These are phyloP conservation scores for Candida maesae DNA, from an alignment of 805 yeast genomes.

Conservation along the genomic window DNA sequence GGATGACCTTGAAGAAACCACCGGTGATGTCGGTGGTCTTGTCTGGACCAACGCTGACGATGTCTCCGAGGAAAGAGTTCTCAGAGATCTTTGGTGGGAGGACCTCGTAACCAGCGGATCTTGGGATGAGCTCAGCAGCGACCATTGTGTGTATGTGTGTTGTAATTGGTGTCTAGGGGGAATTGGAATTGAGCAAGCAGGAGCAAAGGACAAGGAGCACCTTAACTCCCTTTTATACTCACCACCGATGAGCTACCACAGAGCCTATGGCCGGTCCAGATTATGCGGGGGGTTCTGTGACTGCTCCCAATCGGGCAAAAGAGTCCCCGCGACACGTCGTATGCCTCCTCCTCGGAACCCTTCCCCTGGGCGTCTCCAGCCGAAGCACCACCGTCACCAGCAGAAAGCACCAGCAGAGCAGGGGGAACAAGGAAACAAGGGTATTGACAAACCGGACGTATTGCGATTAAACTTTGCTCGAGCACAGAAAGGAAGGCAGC, in stretches of 20 bases:
- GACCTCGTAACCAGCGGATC: constrained; percentile 48
- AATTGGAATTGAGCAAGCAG: background rate
- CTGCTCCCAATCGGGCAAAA: constrained; percentile 5
- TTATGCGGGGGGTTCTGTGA: too few relatives aligned
- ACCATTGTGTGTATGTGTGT: constrained; percentile 27
- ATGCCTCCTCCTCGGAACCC: background rate
- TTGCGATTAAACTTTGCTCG: too few relatives aligned
- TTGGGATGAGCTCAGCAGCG: constrained; percentile 54
- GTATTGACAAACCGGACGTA: too few relatives aligned
- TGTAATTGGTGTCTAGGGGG: background rate
- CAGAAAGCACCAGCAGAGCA: too few relatives aligned
- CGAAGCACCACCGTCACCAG: too few relatives aligned
- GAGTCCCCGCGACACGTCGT: background rate
- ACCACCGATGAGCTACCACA: background rate
- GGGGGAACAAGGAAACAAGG: too few relatives aligned
- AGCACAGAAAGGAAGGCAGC: too few relatives aligned
- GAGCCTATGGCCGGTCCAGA: background rate
- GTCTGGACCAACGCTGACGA: constrained; percentile 54
- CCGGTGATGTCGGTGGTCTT: constrained; percentile 54
- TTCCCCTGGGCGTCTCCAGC: background rate
- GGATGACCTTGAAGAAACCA: constrained; percentile 68
- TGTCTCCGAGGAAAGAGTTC: constrained; percentile 66
- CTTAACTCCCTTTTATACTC: background rate
- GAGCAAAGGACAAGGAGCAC: background rate
- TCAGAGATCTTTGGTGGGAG: constrained; percentile 60